Conservation (phyloP, 768 basidiomycete genomes). For the Tricholoma saponaceum region DNA sequence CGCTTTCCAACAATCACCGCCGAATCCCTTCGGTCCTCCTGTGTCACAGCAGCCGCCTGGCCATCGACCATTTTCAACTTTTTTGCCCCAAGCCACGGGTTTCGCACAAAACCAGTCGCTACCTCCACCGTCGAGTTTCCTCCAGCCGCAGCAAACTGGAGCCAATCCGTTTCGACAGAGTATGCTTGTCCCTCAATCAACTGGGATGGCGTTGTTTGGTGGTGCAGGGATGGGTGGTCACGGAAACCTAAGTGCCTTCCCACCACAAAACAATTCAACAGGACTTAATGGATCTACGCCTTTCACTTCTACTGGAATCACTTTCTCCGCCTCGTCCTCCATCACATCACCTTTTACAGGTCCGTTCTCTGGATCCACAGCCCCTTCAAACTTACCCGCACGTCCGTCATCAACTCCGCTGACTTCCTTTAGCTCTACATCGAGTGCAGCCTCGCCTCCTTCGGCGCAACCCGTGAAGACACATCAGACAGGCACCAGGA, state of each 20-base stretch:
- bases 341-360: constrained; percentile 20
- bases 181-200: constrained; percentile 61
- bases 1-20: constrained; percentile 31
- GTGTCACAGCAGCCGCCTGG: constrained; percentile 36
- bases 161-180: constrained; percentile 85
- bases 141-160: constrained; percentile 55
- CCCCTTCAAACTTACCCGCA: constrained; percentile 34
- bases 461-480: constrained; percentile 65
- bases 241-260: constrained; percentile 13
- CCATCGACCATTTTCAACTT: constrained; percentile 51
- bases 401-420: constrained; percentile 77
- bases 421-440: constrained; percentile 30
- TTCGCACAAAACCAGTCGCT: constrained; percentile 19
- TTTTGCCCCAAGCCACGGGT: constrained; percentile 53
- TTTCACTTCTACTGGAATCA: constrained; percentile 15
- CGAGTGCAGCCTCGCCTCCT: constrained; percentile 34
- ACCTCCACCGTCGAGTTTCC: constrained; percentile 22
- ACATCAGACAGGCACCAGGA: constrained; percentile 91
- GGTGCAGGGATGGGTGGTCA: constrained; percentile 20
- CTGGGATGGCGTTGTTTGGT: constrained; percentile 49
- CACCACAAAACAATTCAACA: constrained; percentile 7
- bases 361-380: constrained; percentile 12
- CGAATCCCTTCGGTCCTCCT: constrained; percentile 44
- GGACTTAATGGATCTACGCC: constrained; percentile 1
- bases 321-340: constrained; percentile 16